Evolutionary conservation across 2,329 filamentous ascomycete genomes (phyloP).

Genomic region (Phialophora macrospora): DNA sequence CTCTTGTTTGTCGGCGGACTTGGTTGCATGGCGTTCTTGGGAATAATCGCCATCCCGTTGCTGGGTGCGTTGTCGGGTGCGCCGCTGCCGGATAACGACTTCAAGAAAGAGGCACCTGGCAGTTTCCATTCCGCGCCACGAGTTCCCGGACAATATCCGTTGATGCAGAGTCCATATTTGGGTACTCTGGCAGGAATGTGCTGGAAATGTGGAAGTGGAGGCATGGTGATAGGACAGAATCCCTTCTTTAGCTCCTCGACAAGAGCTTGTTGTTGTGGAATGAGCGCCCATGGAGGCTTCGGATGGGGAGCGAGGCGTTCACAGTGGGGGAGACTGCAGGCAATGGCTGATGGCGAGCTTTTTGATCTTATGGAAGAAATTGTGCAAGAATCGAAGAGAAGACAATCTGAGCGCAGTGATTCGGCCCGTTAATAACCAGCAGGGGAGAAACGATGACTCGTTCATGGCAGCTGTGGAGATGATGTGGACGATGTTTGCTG

Average conservation of each 20-base stretch:
- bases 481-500: constrained; percentile 14
- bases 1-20: too few species aligned
- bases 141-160: constrained; percentile 17
- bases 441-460: constrained; percentile 16
- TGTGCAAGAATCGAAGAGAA: not conserved
- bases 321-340: constrained; percentile 9
- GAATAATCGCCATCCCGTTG: too few species aligned
- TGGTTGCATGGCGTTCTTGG: too few species aligned
- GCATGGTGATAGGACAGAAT: constrained; percentile 5
- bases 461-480: constrained; percentile 16
- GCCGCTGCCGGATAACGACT: too few species aligned
- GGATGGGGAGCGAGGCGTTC: constrained; percentile 10
- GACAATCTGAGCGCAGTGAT: constrained; percentile 12
- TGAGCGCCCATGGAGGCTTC: constrained; percentile 17
- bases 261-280: constrained; percentile 11
- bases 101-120: too few species aligned
- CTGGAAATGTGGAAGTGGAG: constrained; percentile 12
- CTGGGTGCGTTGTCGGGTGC: too few species aligned
- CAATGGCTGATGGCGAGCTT: too few species aligned
- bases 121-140: not conserved
- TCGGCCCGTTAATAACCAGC: constrained; percentile 11
- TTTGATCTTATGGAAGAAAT: too few species aligned
- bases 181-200: constrained; percentile 21
- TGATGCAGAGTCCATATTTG: constrained; percentile 20
- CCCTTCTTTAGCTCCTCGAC: constrained; percentile 17